Conservation (phyloP, 2,329 filamentous ascomycete genomes). For the Fusarium oligoseptatum region DNA sequence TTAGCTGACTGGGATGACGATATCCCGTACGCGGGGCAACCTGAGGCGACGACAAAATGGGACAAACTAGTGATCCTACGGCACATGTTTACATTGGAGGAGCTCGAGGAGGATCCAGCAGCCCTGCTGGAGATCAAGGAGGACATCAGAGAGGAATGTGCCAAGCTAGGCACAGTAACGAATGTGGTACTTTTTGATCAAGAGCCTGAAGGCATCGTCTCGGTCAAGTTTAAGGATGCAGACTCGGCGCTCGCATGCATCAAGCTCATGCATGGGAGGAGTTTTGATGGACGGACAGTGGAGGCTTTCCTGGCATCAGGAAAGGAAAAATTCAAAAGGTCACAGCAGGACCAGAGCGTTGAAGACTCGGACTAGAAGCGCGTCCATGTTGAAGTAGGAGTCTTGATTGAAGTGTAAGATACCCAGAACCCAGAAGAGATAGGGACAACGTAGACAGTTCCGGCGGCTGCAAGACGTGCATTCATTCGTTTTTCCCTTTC, state of each 20-base stretch:
- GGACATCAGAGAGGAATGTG: slow-evolving; percentile 91
- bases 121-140: slow-evolving; percentile 93
- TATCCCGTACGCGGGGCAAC: slow-evolving; percentile 67
- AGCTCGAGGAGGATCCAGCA: slow-evolving; percentile 86
- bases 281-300: slow-evolving; percentile 79
- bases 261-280: slow-evolving; percentile 81
- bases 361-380: slow-evolving; percentile 51
- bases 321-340: slow-evolving; percentile 79
- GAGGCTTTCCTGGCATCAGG: slow-evolving; percentile 79
- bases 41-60: slow-evolving; percentile 66
- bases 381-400: slow-evolving; percentile 9
- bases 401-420: slow-evolving; percentile 45
- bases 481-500: not conserved
- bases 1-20: slow-evolving; percentile 97
- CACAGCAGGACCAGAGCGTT: slow-evolving; percentile 67
- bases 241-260: slow-evolving; percentile 81
- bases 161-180: slow-evolving; percentile 87
- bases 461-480: not conserved
- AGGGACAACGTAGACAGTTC: slow-evolving; percentile 12
- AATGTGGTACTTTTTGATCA: slow-evolving; percentile 92
- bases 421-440: slow-evolving; percentile 38
- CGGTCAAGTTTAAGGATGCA: slow-evolving; percentile 81
- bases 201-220: slow-evolving; percentile 86
- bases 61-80: slow-evolving; percentile 90
- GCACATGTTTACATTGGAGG: slow-evolving; percentile 91